Evolutionary conservation across 179 eudicot genomes (phyloP), one percentile per base, ranked within the genome.

Genomic region (Silene coronaria): DNA sequence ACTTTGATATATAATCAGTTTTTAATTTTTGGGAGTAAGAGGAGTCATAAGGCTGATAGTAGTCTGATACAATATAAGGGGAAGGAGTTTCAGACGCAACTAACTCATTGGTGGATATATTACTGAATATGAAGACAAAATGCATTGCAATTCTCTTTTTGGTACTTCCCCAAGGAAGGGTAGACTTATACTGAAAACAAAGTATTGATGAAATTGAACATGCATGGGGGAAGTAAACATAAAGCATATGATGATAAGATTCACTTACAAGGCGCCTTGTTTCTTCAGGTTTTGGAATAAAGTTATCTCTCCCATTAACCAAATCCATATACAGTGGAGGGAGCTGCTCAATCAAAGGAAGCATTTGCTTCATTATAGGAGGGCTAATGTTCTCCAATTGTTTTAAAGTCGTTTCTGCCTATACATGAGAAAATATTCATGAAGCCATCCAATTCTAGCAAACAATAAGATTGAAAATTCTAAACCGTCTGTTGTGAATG

Each of bases 291-390:
- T 78, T 87, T 24, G 99, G 99, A 80, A 82, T 85, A 71, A 92
- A 95, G 74, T 88, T 85, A 74, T 95, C 97, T 82, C 91, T 86
- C 79, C 99, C 99, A 51, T 95, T 89, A 55, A 84, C 89, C 87
- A 95, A 92, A 78, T 95, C 99, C 96, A 86, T 88, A 82, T 95
- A 95, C 78, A 95, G 77, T 38, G 99, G 95, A 76, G 99, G 90
- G 75, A 95, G 95, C 82, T 95, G 99, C 89, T 95, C 96, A 80
- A 95, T 83, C 72, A 95, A 79, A 74, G 99, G 99, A 84, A 90
- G 91, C 75, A 92, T 88, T 85, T 95, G 99, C 88, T 88, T 95
- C 89, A 92, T 82, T 45, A 95, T 85, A 42, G 95, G 81, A 72
- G 99, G 99, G 86, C 90, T 90, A 76, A 95, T 85, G 85, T 85